Evolutionary conservation across 176 grass and related monocot genomes (phyloP), one percentile per base, ranked within the genome.

Genomic region (Oryza australiensis): DNA sequence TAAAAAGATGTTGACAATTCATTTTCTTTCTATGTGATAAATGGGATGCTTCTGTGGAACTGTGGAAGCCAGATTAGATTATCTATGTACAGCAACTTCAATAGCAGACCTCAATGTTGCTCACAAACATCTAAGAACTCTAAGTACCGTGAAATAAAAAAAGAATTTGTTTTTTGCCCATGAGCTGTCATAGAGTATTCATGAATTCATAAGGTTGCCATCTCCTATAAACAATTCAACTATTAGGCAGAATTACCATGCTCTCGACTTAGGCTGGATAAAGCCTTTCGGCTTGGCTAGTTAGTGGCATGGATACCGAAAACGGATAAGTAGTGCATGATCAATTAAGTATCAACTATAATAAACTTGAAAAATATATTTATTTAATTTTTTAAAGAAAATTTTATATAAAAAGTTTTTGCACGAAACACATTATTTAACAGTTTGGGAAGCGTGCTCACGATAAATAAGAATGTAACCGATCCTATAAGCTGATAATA

Each of bases 121-220:
- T 63, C 26, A 62, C 22, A 80, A 49, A 68, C 14, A 72, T 72
- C 41, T 18, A 72, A 72, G 24, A 71, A 26, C 68, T 43, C 20
- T 16, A 23, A 18, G 45, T 48, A 69, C 55, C 10, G 2, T 59
- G 1, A 60, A 60, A 60, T 60, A 60, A 60, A 60, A 60, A n/a
- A 60, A 24, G 0, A 55, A 55, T 1, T 55, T 22, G 20, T 55
- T n/a, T 55, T 55, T 60, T 3, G 22, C 2, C 53, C 53, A 57
- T 57, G 20, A 57, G 20, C 6, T 0, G 38, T 26, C 7, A 18
- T 9, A 46, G 24, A 18, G 12, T 28, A 13, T 24, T 32, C 80
- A 63, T 42, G 35, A 45, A 68, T 42, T 22, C 33, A 22, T 63
- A 43, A 46, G 22, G 51, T 82, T 63, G 59, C 26, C 8, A 80